Conservation (phyloP, 1,139 yeast species). For the Hemisphaericaspora lyxosophila region DNA sequence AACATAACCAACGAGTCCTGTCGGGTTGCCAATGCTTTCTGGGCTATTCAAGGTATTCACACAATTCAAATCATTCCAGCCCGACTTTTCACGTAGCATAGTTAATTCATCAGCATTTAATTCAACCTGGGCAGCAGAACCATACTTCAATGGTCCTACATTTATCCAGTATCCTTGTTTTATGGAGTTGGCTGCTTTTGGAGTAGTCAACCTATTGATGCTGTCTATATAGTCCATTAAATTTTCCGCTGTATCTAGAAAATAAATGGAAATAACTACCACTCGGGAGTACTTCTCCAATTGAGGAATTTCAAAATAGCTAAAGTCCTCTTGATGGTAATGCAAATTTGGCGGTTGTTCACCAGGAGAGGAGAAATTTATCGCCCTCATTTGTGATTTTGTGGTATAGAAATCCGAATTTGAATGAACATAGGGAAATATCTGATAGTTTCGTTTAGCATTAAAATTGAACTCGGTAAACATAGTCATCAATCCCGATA, state of each 20-base stretch:
- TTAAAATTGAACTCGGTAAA: conserved; percentile 57
- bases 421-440: conserved; percentile 70
- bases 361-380: conserved; percentile 32
- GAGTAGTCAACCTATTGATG: conserved; percentile 47
- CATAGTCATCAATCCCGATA: conserved; percentile 67
- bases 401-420: conserved; percentile 64
- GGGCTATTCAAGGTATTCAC: conserved; percentile 11
- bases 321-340: conserved; percentile 66
- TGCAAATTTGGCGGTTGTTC: conserved; percentile 47
- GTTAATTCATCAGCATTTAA: conserved; percentile 63
- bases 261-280: conserved; percentile 69
- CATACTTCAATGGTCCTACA: conserved; percentile 84
- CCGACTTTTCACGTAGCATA: conserved; percentile 49
- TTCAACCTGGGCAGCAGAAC: conserved; percentile 81
- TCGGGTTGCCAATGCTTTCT: conserved; percentile 21
- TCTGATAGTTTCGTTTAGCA: conserved; percentile 14
- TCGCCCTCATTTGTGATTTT: conserved; percentile 53
- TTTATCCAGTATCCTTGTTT: conserved; percentile 71
- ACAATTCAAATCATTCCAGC: conserved; percentile 55
- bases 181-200: conserved; percentile 25
- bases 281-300: conserved; percentile 41
- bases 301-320: conserved; percentile 40
- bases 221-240: conserved; percentile 68
- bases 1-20: conserved; percentile 46
- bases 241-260: conserved; percentile 87